Base-by-base conservation (phyloP, 805 yeast species). In the Wickerhamomyces sydowiorum region DNA sequence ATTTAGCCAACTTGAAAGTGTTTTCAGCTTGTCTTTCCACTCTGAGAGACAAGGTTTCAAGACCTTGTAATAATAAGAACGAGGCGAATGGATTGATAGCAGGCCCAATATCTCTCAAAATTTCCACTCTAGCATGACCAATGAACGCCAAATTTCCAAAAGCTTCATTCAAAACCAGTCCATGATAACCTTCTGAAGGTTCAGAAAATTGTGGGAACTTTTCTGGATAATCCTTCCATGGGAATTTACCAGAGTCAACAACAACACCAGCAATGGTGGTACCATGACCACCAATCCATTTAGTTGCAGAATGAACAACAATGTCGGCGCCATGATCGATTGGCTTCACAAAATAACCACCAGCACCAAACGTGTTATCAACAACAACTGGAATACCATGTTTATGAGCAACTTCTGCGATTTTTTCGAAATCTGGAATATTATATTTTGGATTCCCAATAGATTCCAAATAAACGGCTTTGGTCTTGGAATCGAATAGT, bases 201-300 rank as follows among this genome's bases (percentile, higher is more conserved):
- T 85, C 64, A 28, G 89, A 82, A 62, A 89, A 85, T 65, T 89
- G 96, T 42, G 98, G 97, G 73, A 76, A 93, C 64, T 82, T 86
- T 58, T 84, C 80, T 36, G 93, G 91, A 66, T 86, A 76, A 49
- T 86, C 76, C 44, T 75, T 70, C 90, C 96, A 91, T 57, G 91
- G 95, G 74, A 91, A 91, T 39, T 85, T 90, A 52, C 97, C 96
- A 29, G 89, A 78, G 62, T 91, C 96, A 37, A 91, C 74, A 51
- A 91, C 73, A 40, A 82, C 86, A 72, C 98, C 98, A 41, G 85
- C 97, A 64, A 90, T 82, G 35, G 96, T 87, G 43, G 86, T 88
- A 60, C 98, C 97, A 61, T 90, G 97, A 45, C 97, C 98, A 49
- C 96, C 96, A 52, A 90, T 90, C 96, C 96, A 91, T 66, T 90